Conservation (phyloP, 352 stramenopile genomes). For the Globisporangium recalcitrans region DNA sequence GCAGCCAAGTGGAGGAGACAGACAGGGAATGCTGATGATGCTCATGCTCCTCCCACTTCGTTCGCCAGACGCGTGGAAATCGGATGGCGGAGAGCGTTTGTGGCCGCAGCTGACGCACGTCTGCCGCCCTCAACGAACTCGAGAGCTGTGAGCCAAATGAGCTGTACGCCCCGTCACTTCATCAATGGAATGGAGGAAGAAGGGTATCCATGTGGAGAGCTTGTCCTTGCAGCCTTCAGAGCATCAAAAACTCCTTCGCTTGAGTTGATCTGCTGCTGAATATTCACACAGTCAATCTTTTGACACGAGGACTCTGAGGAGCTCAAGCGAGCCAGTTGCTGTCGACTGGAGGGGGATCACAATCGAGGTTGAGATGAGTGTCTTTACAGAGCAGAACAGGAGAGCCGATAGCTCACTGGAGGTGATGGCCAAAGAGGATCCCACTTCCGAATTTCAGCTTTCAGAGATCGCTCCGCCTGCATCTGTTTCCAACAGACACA, state of each 20-base stretch:
- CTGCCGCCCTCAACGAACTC: background rate
- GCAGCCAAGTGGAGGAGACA: background rate
- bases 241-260: too few species aligned
- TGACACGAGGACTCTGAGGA: background rate
- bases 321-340: background rate
- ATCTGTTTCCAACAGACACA: background rate
- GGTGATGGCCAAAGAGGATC: too few species aligned
- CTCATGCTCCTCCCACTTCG: constrained; percentile 3
- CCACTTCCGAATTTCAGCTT: background rate
- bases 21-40: background rate
- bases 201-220: background rate
- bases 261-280: too few species aligned
- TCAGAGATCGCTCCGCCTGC: background rate
- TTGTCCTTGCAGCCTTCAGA: background rate
- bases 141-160: background rate
- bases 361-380: background rate
- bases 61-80: constrained; percentile 8
- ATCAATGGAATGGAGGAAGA: background rate
- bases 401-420: background rate
- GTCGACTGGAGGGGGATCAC: background rate
- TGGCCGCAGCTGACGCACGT: background rate
- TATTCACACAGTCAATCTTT: background rate
- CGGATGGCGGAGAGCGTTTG: constrained; percentile 2
- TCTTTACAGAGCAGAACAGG: background rate
- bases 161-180: background rate